phyloP scores from a whole-genome alignment of 768 basidiomycete genomes.

The Pleurotus salmoneostramineus region DNA sequence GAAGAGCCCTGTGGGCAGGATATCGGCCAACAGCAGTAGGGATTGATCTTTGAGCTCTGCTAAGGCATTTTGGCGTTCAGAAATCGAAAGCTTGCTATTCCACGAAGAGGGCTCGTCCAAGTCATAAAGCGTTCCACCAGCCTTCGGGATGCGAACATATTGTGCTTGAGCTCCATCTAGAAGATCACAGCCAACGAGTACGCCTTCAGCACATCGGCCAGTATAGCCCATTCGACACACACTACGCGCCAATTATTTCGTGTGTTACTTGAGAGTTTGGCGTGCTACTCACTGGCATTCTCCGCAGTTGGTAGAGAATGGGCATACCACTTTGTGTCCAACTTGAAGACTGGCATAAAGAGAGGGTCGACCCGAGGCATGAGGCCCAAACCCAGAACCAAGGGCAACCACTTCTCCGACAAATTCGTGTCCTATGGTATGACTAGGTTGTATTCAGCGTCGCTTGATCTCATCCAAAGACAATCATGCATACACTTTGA shows the following conservation, averaged over 20 bases:
- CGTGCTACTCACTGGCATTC: conserved; percentile 67
- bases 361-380: conserved; percentile 43
- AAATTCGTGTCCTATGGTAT: conserved; percentile 74
- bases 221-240: conserved; percentile 74
- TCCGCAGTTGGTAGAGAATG: conserved; percentile 81
- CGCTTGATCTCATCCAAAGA: not conserved
- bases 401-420: conserved; percentile 68
- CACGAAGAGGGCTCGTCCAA: conserved; percentile 46
- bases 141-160: conserved; percentile 74
- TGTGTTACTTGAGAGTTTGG: not conserved
- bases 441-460: conserved; percentile 32
- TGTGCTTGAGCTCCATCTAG: conserved; percentile 79
- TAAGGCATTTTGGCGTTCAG: conserved; percentile 33
- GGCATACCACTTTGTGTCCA: conserved; percentile 76
- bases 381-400: conserved; percentile 50
- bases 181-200: conserved; percentile 61
- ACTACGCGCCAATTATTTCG: conserved; percentile 26
- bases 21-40: conserved; percentile 70
- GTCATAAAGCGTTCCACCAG: conserved; percentile 74
- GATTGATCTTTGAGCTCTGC: conserved; percentile 55
- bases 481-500: conserved; percentile 42
- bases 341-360: conserved; percentile 62
- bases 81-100: conserved; percentile 32
- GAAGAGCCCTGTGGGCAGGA: conserved; percentile 77
- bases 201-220: conserved; percentile 57